phyloP scores from a whole-genome alignment of 306 rosid species.

The Potentilla sterilis region DNA sequence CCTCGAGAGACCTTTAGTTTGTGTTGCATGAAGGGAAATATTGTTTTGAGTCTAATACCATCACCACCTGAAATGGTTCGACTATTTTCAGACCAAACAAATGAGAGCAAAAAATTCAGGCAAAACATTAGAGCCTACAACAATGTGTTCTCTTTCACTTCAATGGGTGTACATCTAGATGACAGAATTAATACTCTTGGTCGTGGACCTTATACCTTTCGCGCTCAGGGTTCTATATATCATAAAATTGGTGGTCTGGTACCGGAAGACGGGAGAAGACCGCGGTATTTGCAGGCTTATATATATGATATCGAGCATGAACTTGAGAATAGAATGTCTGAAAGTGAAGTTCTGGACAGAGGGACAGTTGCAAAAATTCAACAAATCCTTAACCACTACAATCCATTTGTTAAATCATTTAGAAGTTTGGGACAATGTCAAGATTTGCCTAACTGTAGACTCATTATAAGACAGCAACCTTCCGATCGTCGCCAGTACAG shows the following conservation, averaged over 20 bases:
- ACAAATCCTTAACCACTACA: not conserved
- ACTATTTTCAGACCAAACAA: not conserved
- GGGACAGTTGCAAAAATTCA: not conserved
- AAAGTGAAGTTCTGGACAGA: not conserved
- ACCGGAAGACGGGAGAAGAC: not conserved
- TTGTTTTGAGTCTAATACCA: not conserved
- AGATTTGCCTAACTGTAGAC: not conserved
- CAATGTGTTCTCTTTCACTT: slow-evolving; percentile 2
- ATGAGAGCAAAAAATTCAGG: not conserved
- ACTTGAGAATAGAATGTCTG: not conserved
- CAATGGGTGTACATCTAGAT: not conserved
- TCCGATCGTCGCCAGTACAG: not conserved
- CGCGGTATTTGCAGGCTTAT: not conserved
- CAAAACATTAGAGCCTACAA: slow-evolving; percentile 1
- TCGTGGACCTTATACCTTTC: not conserved
- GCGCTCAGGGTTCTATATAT: slow-evolving; percentile 8
- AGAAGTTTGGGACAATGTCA: not conserved
- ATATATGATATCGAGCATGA: slow-evolving; percentile 4
- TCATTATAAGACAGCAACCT: not conserved
- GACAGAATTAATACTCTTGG: not conserved
- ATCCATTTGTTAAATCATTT: not conserved
- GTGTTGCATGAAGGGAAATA: not conserved
- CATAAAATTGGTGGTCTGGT: not conserved
- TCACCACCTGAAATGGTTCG: not conserved
- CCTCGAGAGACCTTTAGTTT: not conserved